A percentile compares a stretch with the other conserved stretches of the same genome.
phyloP scores from a whole-genome alignment of 2,329 filamentous ascomycete species.

The Fusarium robinianum region DNA sequence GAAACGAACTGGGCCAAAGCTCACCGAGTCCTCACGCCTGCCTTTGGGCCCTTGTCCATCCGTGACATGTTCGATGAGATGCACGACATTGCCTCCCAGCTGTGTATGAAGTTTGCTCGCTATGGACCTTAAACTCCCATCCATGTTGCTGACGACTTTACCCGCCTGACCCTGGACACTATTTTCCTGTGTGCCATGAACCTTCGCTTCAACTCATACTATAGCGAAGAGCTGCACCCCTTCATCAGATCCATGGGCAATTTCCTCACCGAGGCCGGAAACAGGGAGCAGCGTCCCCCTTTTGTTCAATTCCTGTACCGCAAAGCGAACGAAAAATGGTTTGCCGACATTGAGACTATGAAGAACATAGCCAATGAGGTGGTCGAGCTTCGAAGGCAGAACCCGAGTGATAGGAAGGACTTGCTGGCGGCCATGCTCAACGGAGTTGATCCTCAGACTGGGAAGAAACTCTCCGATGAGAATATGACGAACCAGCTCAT shows the following conservation, averaged over 20 bases:
- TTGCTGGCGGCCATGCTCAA: slow-evolving; percentile 72
- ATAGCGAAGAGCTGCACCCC: slow-evolving; percentile 68
- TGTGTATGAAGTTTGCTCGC: slow-evolving; percentile 70
- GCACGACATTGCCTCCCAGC: slow-evolving; percentile 68
- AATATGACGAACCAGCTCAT: slow-evolving; percentile 72
- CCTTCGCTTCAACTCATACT: slow-evolving; percentile 76
- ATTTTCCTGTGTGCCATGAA: slow-evolving; percentile 73
- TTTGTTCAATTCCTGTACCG: slow-evolving; percentile 54
- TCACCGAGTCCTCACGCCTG: slow-evolving; percentile 67
- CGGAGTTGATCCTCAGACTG: slow-evolving; percentile 69
- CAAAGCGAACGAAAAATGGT: slow-evolving; percentile 54
- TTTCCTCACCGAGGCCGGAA: slow-evolving; percentile 62
- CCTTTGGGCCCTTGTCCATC: slow-evolving; percentile 71
- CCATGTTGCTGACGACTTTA: slow-evolving; percentile 68
- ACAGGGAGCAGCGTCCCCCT: slow-evolving; percentile 52
- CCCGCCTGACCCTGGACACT: slow-evolving; percentile 73
- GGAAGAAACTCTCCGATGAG: slow-evolving; percentile 64
- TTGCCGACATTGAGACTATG: slow-evolving; percentile 59
- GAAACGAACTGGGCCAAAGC: slow-evolving; percentile 70
- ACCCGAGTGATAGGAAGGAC: slow-evolving; percentile 65
- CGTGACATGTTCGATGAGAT: slow-evolving; percentile 71
- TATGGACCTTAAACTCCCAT: slow-evolving; percentile 63
- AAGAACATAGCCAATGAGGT: slow-evolving; percentile 62
- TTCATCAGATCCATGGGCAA: slow-evolving; percentile 70
- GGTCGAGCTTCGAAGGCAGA: slow-evolving; percentile 59